These are phyloP conservation scores for Penicillium coffeae DNA, from an alignment of 495 filamentous ascomycete species.

Conservation along the genomic window DNA sequence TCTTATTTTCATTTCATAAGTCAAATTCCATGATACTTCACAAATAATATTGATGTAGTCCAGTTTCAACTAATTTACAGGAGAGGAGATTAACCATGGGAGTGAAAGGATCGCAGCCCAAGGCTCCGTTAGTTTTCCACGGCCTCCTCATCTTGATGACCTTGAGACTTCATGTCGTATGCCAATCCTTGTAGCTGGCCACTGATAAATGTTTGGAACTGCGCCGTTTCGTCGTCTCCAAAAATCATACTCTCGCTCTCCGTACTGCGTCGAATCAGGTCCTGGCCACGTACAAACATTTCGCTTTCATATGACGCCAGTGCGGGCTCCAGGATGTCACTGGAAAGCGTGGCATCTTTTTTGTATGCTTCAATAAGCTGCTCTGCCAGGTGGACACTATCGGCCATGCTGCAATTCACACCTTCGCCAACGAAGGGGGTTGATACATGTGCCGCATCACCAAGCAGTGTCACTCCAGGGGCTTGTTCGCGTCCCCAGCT, in stretches of 20 bases:
- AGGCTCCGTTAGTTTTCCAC: no score
- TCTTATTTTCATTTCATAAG: no score
- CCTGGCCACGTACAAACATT: slow-evolving; percentile 2
- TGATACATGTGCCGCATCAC: slow-evolving; percentile 58
- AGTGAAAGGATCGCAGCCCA: no score
- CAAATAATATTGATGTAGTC: no score
- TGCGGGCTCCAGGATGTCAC: neutral
- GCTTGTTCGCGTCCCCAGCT: slow-evolving; percentile 3
- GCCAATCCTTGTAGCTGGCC: no score
- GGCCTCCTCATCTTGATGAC: no score
- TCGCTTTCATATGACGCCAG: neutral
- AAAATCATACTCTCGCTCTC: slow-evolving; percentile 1
- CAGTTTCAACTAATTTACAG: no score
- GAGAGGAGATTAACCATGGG: no score
- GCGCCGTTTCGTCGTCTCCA: no score
- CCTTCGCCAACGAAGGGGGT: slow-evolving; percentile 58
- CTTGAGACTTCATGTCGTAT: no score
- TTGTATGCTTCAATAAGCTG: slow-evolving; percentile 17
- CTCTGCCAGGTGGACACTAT: slow-evolving; percentile 48
- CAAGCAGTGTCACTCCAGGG: slow-evolving; percentile 45
- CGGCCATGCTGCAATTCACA: slow-evolving; percentile 52
- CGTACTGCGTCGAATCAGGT: slow-evolving; percentile 2
- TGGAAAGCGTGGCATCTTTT: neutral
- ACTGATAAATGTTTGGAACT: no score
- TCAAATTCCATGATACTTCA: no score